These are phyloP conservation scores for Cytospora schulzeri DNA, from an alignment of 2,329 filamentous ascomycete genomes.

Conservation along the genomic window DNA sequence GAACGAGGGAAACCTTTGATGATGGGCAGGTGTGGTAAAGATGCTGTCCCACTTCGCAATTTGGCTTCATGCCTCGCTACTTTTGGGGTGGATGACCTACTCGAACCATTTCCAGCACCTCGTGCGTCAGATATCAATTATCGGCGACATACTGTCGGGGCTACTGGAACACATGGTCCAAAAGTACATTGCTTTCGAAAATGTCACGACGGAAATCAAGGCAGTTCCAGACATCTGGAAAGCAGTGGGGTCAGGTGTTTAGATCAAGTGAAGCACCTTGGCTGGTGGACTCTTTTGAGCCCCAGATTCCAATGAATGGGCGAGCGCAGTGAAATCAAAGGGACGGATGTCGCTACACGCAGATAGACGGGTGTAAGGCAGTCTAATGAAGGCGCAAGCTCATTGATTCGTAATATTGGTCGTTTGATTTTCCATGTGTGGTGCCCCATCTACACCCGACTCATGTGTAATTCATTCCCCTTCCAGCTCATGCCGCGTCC, in stretches of 20 bases:
- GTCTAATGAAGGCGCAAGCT: slow-evolving; percentile 18
- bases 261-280: neutral
- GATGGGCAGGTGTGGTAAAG: neutral
- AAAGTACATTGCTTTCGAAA: neutral
- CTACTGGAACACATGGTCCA: neutral
- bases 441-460: neutral
- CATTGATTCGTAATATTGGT: slow-evolving; percentile 9
- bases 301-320: neutral
- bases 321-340: no score
- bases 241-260: neutral
- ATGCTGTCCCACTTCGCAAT: neutral
- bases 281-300: neutral
- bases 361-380: neutral
- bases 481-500: slow-evolving; percentile 29
- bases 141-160: neutral
- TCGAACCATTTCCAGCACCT: neutral
- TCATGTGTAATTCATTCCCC: neutral
- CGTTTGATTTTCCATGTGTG: slow-evolving; percentile 6
- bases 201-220: neutral
- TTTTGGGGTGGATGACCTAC: neutral
- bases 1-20: neutral
- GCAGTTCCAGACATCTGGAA: neutral
- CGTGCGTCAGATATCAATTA: neutral
- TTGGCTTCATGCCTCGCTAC: neutral
- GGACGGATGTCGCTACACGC: slow-evolving; percentile 9